Evolutionary conservation across 164 flowering plant genomes (phyloP), one percentile per base, ranked within the genome.

Genomic region (Saururus chinensis): DNA sequence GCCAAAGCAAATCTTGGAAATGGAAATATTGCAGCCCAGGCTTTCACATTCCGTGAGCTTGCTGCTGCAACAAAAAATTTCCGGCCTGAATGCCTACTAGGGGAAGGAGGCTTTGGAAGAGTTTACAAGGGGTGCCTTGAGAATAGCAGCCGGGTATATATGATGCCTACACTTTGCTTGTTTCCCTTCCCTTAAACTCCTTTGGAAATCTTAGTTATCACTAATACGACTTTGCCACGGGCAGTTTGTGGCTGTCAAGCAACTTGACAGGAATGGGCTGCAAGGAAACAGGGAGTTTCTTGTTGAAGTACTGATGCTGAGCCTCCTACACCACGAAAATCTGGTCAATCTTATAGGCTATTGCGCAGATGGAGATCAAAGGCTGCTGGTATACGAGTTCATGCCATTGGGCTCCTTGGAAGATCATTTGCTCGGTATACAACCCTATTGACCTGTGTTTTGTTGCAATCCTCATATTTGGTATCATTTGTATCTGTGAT

Each of bases 321-420:
- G 79, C 64, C 71, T 72, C 40, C 79, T 75, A 54, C 75, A 69
- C 61, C 79, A 75, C 64, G 66, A 55, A 64, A 72, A 70, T 53
- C 65, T 75, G 40, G 76, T 75, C 52, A 75, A 72, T 65, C 73
- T 75, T 25, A 67, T 75, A 30, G 79, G 79, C 1, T 75, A 75
- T 56, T 75, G 79, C 59, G 79, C 79, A 2, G 79, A 75, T 72
- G 79, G 79, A 61, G 76, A 72, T 59, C 79, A 75, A 57, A 70
- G 79, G 63, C 71, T 75, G 37, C 63, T 75, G 60, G 76, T 75
- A 56, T 69, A 72, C 54, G 79, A 75, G 64, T 75, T 53, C 26
- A 69, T 75, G 76, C 56, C 74, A n/a, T 23, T 60, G 25, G 79
- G 79, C 37, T 75, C 79, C 40, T 30, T 75, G 45, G 79, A 75